Evolutionary conservation across 768 basidiomycete species (phyloP), one percentile per base, ranked within the genome.

Genomic region (Sporobolomyces roseus): DNA sequence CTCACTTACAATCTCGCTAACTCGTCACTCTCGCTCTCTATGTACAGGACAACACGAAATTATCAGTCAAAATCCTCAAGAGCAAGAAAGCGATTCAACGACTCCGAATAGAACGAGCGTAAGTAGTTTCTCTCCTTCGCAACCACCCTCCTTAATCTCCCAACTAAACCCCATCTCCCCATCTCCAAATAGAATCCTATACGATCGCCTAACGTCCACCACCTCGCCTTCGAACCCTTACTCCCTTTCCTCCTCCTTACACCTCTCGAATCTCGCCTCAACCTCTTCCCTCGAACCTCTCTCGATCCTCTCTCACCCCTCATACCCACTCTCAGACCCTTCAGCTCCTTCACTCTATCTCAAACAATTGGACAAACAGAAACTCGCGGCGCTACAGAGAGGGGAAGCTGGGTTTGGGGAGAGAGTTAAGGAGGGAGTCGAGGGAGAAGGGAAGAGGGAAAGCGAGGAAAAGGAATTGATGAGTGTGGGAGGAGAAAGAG

Each of bases 81-180:
- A 73, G 72, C 61, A 73, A 73, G 41, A 73, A 73, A 48, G 64
- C 67, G 27, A 73, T 73, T 56, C 72, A 73, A 53, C 64, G 72
- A 17, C 25, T 73, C 23, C 67, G 72, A 30, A 54, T 73, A 25
- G 67, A 73, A 30, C 67, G 72, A 25, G 61, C 72, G 71, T 71
- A 16, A 50, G 70, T 66, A 2, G 21, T 17, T 14, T 23, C 19
- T 21, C 27, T 49, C 14, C n/a, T n/a, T 23, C 21, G 1, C 25
- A 4, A 33, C 41, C 12, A 2, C 38, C 1, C n/a, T 41, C 38
- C 17, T n/a, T 54, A 6, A 14, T n/a, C n/a, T 25, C 35, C 13
- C 21, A 14, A 23, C 45, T 46, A 21, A 46, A 10, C 21, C 10
- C 17, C 45, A 23, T 13, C 2, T 35, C 14, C 3, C 1, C n/a